These are phyloP conservation scores for Boletus sensibilis DNA, from an alignment of 768 basidiomycete genomes.

Conservation along the genomic window DNA sequence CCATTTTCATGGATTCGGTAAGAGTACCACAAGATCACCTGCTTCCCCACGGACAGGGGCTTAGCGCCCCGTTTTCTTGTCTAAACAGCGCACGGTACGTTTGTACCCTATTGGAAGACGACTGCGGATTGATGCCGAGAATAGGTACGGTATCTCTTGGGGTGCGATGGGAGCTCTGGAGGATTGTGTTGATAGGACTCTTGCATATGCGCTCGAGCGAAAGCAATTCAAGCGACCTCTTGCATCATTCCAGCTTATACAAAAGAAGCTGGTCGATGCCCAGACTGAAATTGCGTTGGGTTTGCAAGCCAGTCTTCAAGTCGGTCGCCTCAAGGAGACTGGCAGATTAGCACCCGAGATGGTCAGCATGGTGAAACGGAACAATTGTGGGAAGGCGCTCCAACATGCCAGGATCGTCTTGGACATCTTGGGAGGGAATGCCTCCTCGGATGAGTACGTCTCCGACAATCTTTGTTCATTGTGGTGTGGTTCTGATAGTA, in stretches of 20 bases:
- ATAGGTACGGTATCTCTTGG: conserved; percentile 86
- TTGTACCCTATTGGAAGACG: neutral
- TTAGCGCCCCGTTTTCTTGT: conserved; percentile 87
- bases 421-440: conserved; percentile 94
- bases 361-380: conserved; percentile 92
- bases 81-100: conserved; percentile 79
- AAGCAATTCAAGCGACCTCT: conserved; percentile 88
- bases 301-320: conserved; percentile 70
- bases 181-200: conserved; percentile 77
- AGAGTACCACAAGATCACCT: conserved; percentile 70
- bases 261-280: conserved; percentile 96
- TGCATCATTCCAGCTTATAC: conserved; percentile 95
- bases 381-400: conserved; percentile 93
- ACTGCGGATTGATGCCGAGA: neutral
- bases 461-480: neutral
- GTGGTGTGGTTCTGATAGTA: neutral
- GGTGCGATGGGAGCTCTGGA: conserved; percentile 96
- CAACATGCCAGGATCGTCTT: conserved; percentile 76
- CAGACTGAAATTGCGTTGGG: conserved; percentile 84
- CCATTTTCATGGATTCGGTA: conserved; percentile 92
- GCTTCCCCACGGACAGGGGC: conserved; percentile 73
- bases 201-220: conserved; percentile 84
- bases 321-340: conserved; percentile 83
- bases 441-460: conserved; percentile 84
- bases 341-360: conserved; percentile 80